Conservation (phyloP, 2,329 filamentous ascomycete species). For the Pseudogymnoascus sp. region DNA sequence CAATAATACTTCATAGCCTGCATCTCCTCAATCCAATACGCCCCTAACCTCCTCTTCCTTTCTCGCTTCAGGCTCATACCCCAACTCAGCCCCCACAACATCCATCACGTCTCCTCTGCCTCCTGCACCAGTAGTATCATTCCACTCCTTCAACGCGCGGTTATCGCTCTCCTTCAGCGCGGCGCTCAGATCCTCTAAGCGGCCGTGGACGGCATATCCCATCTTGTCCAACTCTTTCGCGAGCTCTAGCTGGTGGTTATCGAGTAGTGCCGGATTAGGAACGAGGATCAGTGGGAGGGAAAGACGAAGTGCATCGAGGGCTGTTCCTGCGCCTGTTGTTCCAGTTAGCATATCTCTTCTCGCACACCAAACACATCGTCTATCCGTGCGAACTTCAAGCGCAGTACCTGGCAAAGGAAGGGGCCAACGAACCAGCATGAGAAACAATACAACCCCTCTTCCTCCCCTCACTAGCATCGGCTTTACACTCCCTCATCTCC, state of each 20-base stretch:
- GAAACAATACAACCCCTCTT: conserved; percentile 69
- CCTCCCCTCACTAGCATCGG: conserved; percentile 38
- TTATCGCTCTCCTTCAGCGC: neutral
- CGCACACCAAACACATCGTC: neutral
- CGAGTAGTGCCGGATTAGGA: conserved; percentile 70
- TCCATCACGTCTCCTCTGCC: neutral
- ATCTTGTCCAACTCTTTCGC: conserved; percentile 66
- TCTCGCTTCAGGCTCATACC: neutral
- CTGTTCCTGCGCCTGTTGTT: conserved; percentile 70
- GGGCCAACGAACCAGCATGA: conserved; percentile 63
- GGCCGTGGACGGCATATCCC: conserved; percentile 56
- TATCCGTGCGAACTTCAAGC: neutral
- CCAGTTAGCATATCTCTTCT: neutral
- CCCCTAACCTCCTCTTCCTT: conserved; percentile 3
- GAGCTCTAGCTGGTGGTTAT: conserved; percentile 87
- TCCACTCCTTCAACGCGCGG: conserved; percentile 1
- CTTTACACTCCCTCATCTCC: conserved; percentile 39
- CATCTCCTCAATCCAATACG: neutral
- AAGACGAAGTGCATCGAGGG: conserved; percentile 71
- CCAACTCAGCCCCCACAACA: neutral
- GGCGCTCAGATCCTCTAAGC: conserved; percentile 17
- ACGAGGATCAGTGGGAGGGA: conserved; percentile 78
- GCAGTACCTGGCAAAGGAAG: neutral
- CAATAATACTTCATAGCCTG: neutral
- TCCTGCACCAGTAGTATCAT: neutral